Base-by-base conservation (phyloP, 2,329 filamentous ascomycete species). In the Exophiala sideris region DNA sequence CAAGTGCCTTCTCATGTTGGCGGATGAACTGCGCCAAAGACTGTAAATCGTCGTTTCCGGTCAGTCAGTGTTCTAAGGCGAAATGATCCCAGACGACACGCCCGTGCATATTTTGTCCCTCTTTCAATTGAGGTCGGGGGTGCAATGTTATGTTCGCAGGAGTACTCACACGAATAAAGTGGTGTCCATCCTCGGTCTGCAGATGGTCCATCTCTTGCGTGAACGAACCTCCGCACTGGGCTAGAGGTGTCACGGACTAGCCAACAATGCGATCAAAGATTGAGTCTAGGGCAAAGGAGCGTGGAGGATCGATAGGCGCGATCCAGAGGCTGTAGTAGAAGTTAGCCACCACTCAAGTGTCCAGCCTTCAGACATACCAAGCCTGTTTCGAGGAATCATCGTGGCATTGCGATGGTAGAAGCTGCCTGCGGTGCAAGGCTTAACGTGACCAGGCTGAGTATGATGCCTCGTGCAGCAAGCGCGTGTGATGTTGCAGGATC, bases 11-110 rank as follows among this genome's bases (percentile, higher is more conserved):
- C 75, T 99, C 94, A 77, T 99, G 91, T 52, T 91, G 96, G 60
- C 91, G 90, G 74, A 99, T 91, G 74, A 96, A 97, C 75, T 87
- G 87, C 69, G 92, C 91, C 70, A 99, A 82, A 80, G 95, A 94
- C 92, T 96, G 42, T 7, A 42, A 9, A 46, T 24, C 12, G 35
- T 12, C 20, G 32, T 36, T 44, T 44, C 38, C 16, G 57, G 33
- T 44, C 24, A 53, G 42, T 51, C 42, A 45, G 45, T 10, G 41
- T 42, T 46, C 32, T 55, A 11, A 21, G 5, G 32, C 38, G 29
- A 20, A 21, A 18, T 34, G 29, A 12, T 38, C 12, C 10, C 33
- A 21, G 39, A 48, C n/a, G 36, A 14, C 32, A 39, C 34, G 45
- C 45, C 45, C 45, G 45, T 48, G 45, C 45, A 48, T 34, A 10